These are phyloP conservation scores for Cordyceps tenuipes DNA, from an alignment of 2,329 filamentous ascomycete genomes.

Conservation along the genomic window DNA sequence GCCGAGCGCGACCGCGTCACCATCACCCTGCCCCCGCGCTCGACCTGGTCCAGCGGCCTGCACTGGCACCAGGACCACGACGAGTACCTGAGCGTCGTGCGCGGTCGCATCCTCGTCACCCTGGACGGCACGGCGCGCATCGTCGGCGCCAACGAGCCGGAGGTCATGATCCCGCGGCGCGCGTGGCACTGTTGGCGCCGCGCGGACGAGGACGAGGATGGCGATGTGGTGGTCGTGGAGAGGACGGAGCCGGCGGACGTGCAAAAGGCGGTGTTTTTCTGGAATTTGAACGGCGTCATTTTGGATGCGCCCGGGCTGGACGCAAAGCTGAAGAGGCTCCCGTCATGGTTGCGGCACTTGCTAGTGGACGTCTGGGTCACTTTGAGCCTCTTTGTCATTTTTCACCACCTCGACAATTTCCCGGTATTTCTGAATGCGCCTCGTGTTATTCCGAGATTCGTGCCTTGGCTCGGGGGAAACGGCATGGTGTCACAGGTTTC, in stretches of 20 bases:
- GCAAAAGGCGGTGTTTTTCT: conserved; percentile 39
- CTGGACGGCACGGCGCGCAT: conserved; percentile 15
- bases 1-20: conserved; percentile 28
- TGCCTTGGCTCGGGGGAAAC: neutral
- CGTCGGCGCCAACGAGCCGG: conserved; percentile 19
- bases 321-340: neutral
- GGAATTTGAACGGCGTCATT: conserved; percentile 38
- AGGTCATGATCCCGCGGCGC: conserved; percentile 28
- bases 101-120: conserved; percentile 25
- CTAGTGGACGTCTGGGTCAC: conserved; percentile 22
- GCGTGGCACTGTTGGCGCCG: conserved; percentile 40
- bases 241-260: conserved; percentile 37
- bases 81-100: conserved; percentile 36
- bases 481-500: accelerated
- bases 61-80: conserved; percentile 42
- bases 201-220: conserved; percentile 22
- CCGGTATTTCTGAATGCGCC: conserved; percentile 21
- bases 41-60: conserved; percentile 38
- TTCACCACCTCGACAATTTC: conserved; percentile 22
- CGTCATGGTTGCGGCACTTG: conserved; percentile 12
- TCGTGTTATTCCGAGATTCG: accelerated
- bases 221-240: conserved; percentile 19
- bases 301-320: conserved; percentile 17
- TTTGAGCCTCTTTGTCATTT: conserved; percentile 23
- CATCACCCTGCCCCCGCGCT: conserved; percentile 34